Base-by-base conservation (phyloP, 306 rosid species). In the Pachyrhizus erosus region DNA sequence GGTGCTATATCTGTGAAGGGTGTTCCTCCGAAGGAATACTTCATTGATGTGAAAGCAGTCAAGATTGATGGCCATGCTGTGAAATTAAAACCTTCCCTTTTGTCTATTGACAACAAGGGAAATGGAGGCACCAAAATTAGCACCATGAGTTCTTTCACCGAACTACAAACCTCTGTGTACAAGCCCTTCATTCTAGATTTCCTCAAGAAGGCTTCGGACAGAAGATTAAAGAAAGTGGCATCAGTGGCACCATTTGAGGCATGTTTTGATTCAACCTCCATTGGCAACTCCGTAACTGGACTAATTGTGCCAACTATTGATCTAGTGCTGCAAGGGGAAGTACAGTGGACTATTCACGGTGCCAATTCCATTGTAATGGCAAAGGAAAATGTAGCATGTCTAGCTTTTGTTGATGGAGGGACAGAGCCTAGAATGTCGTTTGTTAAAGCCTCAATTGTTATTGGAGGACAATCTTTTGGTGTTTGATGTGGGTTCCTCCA, bases 181-280 rank as follows among this genome's bases (percentile, higher is more conserved):
- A 83, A 61, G 26, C 31, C 82, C 61, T 84, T 83, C 20, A 45
- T 83, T 46, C 21, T 45, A 0, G 85, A 69, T 3, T 87, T 75
- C 39, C 60, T 60, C 31, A 83, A 86, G 55, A 55, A 51, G 45
- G 87, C 87, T 55, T 73, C 65, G 6, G 80, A 64, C 0, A 70
- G 73, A 40, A 87, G 21, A 17, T 57, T 79, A 9, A 79, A 78
- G 18, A 79, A 78, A 33, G 83, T 83, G 64, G 80, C 80, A 8
- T 66, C 85, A 3, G 83, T 75, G 73, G 37, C 66, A 34, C 87
- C 84, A 23, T 83, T 83, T 49, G 73, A 74, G 66, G 83, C 87
- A 9, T 87, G 89, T 54, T 87, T 60, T 37, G 80, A 82, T 17
- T 14, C 71, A 48, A 77, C 11, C n/a, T 52, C 74, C 8, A 26